These are phyloP conservation scores for Hemileccinum rubropunctum DNA, from an alignment of 768 basidiomycete species.

Conservation along the genomic window DNA sequence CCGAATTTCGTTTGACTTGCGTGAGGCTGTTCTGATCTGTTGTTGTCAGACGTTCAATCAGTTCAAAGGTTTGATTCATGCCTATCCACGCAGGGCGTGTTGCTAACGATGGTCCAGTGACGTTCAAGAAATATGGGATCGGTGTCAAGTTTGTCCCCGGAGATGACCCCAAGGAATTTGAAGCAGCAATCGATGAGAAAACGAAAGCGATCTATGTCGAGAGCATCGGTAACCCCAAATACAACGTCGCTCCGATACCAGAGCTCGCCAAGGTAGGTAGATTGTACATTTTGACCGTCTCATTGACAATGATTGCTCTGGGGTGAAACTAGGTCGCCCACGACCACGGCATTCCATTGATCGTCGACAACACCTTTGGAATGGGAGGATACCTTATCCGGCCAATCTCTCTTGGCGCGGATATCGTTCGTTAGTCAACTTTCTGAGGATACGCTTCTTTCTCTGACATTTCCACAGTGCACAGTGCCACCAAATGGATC, in stretches of 20 bases:
- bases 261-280: constrained; percentile 50
- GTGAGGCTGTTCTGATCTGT: neutral
- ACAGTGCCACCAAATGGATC: constrained; percentile 68
- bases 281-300: neutral
- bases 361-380: constrained; percentile 67
- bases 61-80: constrained; percentile 46
- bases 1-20: neutral
- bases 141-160: constrained; percentile 50
- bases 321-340: constrained; percentile 49
- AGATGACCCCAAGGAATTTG: constrained; percentile 46
- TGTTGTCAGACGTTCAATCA: constrained; percentile 54
- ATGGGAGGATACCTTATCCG: constrained; percentile 56
- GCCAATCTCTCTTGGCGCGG: constrained; percentile 56
- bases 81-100: neutral
- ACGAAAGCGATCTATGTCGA: constrained; percentile 62
- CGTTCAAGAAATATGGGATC: constrained; percentile 56
- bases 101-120: constrained; percentile 32
- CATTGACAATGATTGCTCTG: neutral
- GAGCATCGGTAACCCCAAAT: constrained; percentile 61
- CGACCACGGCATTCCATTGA: constrained; percentile 54
- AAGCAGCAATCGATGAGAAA: constrained; percentile 54
- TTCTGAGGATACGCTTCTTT: neutral
- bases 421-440: constrained; percentile 44
- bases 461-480: constrained; percentile 31
- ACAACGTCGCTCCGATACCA: constrained; percentile 52